Conservation (phyloP, 192 early-diverging fungal genomes). For the Linnemannia zychae region DNA sequence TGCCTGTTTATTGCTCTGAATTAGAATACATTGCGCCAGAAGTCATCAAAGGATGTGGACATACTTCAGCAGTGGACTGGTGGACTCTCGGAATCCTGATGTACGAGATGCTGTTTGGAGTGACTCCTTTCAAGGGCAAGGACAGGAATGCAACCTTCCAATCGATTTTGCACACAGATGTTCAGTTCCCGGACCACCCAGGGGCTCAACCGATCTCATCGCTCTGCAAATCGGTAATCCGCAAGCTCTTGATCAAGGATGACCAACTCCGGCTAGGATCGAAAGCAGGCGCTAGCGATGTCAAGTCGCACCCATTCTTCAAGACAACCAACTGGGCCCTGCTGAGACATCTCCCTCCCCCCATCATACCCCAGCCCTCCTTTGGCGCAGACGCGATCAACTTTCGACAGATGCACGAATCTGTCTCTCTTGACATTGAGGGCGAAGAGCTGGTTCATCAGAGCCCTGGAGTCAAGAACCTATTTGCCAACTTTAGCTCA, state of each 20-base stretch:
- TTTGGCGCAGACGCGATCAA: constrained; percentile 78
- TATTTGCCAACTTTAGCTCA: constrained; percentile 75
- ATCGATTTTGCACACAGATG: constrained; percentile 90
- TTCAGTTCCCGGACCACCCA: constrained; percentile 75
- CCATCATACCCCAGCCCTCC: constrained; percentile 80
- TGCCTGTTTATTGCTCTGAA: not conserved
- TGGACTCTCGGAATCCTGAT: constrained; percentile 99
- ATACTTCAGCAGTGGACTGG: constrained; percentile 97
- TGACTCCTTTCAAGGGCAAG: constrained; percentile 96
- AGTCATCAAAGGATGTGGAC: constrained; percentile 96
- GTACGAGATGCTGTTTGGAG: constrained; percentile 98
- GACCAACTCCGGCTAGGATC: constrained; percentile 91
- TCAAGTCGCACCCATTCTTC: constrained; percentile 95
- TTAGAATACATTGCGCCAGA: constrained; percentile 56
- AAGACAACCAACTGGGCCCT: constrained; percentile 94
- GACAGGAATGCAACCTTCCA: constrained; percentile 93
- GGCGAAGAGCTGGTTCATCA: constrained; percentile 63
- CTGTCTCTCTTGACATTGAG: constrained; percentile 77
- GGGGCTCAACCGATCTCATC: constrained; percentile 52
- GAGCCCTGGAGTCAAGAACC: constrained; percentile 60
- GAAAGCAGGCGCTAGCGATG: constrained; percentile 91
- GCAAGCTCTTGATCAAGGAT: constrained; percentile 91
- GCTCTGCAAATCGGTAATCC: constrained; percentile 82
- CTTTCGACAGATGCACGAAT: constrained; percentile 78
- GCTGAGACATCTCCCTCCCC: constrained; percentile 86